A percentile compares a stretch with the other conserved stretches of the same genome.
These are phyloP conservation scores for Auriscalpium orientale DNA, from an alignment of 768 basidiomycete genomes.

Conservation along the genomic window DNA sequence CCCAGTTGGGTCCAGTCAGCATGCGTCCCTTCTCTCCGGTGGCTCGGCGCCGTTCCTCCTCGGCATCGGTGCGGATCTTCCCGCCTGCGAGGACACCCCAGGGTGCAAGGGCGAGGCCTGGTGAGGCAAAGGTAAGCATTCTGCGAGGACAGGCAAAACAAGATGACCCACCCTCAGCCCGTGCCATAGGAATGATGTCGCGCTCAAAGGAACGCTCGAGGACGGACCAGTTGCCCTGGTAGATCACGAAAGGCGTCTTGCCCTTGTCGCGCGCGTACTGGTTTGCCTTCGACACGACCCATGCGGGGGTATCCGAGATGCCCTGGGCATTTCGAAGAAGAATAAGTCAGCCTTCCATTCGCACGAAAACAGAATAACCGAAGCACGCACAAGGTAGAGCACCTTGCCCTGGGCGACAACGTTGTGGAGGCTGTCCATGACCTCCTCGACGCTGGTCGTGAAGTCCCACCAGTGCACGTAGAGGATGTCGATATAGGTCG, in stretches of 20 bases:
- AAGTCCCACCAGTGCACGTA: constrained; percentile 41
- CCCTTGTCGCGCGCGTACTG: constrained; percentile 30
- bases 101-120: constrained; percentile 24
- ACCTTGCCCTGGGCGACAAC: constrained; percentile 34
- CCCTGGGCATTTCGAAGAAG: constrained; percentile 3
- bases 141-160: background rate
- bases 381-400: constrained; percentile 23
- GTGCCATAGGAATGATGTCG: constrained; percentile 31
- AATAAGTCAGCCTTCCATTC: background rate
- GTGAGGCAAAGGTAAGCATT: background rate
- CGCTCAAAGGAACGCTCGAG: constrained; percentile 34
- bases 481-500: constrained; percentile 36
- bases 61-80: constrained; percentile 19
- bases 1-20: constrained; percentile 29
- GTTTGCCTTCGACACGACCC: constrained; percentile 31
- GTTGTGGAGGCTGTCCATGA: constrained; percentile 34
- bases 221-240: constrained; percentile 31
- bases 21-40: constrained; percentile 26
- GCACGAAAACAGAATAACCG: too few relatives aligned
- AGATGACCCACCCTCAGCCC: background rate
- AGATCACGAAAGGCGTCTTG: constrained; percentile 36
- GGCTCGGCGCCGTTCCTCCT: constrained; percentile 12
- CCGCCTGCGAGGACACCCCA: constrained; percentile 26
- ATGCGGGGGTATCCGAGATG: constrained; percentile 28
- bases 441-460: constrained; percentile 33